Base-by-base conservation (phyloP, 352 stramenopile species). In the Globisporangium polare region DNA sequence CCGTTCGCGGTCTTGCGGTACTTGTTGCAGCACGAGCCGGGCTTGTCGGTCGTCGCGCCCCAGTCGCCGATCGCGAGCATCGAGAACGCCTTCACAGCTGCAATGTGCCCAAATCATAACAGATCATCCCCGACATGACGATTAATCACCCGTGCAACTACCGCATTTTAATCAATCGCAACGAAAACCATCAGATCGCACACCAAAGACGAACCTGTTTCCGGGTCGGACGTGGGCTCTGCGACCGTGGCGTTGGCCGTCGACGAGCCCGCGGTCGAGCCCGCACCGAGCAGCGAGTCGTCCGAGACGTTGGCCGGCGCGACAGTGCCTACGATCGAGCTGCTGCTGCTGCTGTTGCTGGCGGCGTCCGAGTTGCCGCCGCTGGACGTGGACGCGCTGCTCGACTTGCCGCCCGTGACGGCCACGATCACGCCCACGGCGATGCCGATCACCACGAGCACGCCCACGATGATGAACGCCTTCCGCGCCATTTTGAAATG, bases 11-110 rank as follows among this genome's bases (percentile, higher is more conserved):
- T 85, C 72, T 90, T 91, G 41, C 82, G 82, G 72, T 95, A 95
- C 72, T 94, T 91, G 76, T 92, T 93, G 66, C 86, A 95, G 74
- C 86, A 95, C 62, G 84, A 92, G 29, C 86, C 86, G 2, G 86
- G 84, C 68, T 94, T 92, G 71, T 93, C 84, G 7, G 83, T 92
- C 29, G 86, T 95, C 7, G 84, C 86, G 1, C 86, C 86, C 86
- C 86, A 95, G 65, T 95, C 86, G 20, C 86, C 86, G 53, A 95
- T 89, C 17, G 86, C 86, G n/a, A 95, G 71, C 78, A 95, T 91
- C 2, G 86, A 89, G 15, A 94, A 74, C 5, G 81, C 80, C 0
- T 67, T 57, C 41, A 75, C 73, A 39, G 73, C 76, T 60, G 59
- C 54, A 24, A n/a, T 1, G 2, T 13, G 22, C 18, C 35, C 12